Evolutionary conservation across 2,329 filamentous ascomycete species (phyloP).

Genomic region (Neurospora sp.): DNA sequence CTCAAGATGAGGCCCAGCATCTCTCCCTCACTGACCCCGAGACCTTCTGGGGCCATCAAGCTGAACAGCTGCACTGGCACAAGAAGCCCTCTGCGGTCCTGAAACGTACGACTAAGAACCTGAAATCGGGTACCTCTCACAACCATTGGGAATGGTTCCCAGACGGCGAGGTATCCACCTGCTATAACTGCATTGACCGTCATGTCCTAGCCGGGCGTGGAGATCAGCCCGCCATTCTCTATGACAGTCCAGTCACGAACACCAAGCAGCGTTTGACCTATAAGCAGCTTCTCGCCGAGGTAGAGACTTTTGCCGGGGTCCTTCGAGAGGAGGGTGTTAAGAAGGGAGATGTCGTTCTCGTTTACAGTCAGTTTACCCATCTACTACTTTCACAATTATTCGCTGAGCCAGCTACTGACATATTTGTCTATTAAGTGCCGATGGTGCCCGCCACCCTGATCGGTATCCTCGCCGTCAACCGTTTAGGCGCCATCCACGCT

Average conservation of each 20-base stretch:
- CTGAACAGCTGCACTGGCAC: slow-evolving; percentile 71
- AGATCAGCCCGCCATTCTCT: slow-evolving; percentile 65
- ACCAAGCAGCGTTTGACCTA: slow-evolving; percentile 69
- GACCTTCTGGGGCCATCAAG: slow-evolving; percentile 67
- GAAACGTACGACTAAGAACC: slow-evolving; percentile 48
- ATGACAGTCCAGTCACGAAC: slow-evolving; percentile 76
- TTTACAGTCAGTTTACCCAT: slow-evolving; percentile 59
- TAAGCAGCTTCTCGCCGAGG: slow-evolving; percentile 62
- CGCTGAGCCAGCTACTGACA: neutral
- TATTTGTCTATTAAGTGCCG: slow-evolving; percentile 51
- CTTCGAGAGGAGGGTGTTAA: slow-evolving; percentile 72
- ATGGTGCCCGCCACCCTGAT: slow-evolving; percentile 90
- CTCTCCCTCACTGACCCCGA: slow-evolving; percentile 60
- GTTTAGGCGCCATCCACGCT: slow-evolving; percentile 79
- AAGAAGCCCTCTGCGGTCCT: slow-evolving; percentile 58
- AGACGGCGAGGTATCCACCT: slow-evolving; percentile 79
- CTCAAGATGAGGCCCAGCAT: slow-evolving; percentile 42
- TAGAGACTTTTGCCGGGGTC: slow-evolving; percentile 73
- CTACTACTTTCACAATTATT: neutral
- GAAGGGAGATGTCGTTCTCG: slow-evolving; percentile 77
- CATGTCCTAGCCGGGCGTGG: slow-evolving; percentile 78
- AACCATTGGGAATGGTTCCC: slow-evolving; percentile 86
- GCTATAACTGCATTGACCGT: slow-evolving; percentile 84
- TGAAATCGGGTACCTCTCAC: slow-evolving; percentile 54
- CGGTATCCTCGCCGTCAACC: slow-evolving; percentile 70